These are phyloP conservation scores for Pichia californica DNA, from an alignment of 805 yeast genomes.

Conservation along the genomic window DNA sequence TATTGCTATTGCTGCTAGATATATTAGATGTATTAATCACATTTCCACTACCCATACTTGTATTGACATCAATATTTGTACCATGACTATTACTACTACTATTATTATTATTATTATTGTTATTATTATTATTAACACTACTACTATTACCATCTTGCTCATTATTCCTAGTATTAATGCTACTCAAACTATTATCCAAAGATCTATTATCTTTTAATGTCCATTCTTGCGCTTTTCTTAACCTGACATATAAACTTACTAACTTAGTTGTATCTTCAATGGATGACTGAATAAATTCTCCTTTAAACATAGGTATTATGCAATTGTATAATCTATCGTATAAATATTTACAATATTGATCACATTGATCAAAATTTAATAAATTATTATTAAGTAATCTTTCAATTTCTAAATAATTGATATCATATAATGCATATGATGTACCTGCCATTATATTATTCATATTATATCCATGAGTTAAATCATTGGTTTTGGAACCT, in stretches of 20 bases:
- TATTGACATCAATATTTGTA: no score
- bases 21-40: no score
- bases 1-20: not conserved
- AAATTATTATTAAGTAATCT: slow-evolving; percentile 22
- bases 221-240: slow-evolving; percentile 17
- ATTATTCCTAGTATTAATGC: not conserved
- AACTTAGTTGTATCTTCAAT: slow-evolving; percentile 52
- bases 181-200: not conserved
- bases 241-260: slow-evolving; percentile 31
- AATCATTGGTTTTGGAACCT: slow-evolving; percentile 9
- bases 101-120: not conserved
- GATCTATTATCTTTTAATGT: not conserved
- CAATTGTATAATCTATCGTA: slow-evolving; percentile 41
- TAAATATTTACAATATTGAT: slow-evolving; percentile 39
- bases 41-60: not conserved
- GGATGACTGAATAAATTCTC: slow-evolving; percentile 43
- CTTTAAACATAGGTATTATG: slow-evolving; percentile 41
- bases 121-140: not conserved
- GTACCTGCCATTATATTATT: slow-evolving; percentile 4
- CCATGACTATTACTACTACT: no score
- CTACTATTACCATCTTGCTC: not conserved
- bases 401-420: slow-evolving; percentile 21
- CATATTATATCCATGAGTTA: not conserved
- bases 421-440: slow-evolving; percentile 3
- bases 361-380: slow-evolving; percentile 30